These are phyloP conservation scores for Prunella vulgaris DNA, from an alignment of 257 asterid species.

Conservation along the genomic window DNA sequence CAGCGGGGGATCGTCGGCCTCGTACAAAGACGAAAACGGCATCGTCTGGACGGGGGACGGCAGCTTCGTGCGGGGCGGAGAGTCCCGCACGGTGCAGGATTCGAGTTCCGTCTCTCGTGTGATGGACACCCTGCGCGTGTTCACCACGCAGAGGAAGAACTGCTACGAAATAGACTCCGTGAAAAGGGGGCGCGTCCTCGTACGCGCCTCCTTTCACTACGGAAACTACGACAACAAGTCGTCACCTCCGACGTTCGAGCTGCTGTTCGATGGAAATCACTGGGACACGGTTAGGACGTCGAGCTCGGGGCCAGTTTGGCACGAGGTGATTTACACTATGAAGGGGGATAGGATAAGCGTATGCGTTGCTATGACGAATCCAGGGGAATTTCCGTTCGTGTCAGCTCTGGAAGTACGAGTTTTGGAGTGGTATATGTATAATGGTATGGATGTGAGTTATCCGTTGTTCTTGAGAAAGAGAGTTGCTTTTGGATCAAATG, in stretches of 20 bases:
- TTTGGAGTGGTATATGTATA: neutral
- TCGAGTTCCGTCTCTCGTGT: constrained; percentile 2
- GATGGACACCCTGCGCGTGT: constrained; percentile 48
- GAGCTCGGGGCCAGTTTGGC: neutral
- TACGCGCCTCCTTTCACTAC: constrained; percentile 58
- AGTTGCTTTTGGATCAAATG: neutral
- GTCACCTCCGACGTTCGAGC: constrained; percentile 55
- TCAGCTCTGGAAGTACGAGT: neutral
- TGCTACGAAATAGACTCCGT: constrained; percentile 34
- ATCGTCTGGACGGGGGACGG: neutral
- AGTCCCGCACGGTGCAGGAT: neutral
- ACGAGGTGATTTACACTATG: neutral
- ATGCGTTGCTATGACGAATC: neutral
- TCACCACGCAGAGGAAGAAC: constrained; percentile 39
- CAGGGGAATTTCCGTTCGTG: neutral
- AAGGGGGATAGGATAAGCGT: neutral
- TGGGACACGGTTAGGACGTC: constrained; percentile 43
- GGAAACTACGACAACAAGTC: constrained; percentile 63
- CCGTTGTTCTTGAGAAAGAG: neutral
- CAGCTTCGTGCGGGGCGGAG: neutral
- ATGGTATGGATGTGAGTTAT: neutral
- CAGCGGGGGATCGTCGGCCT: neutral
- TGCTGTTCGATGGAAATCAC: constrained; percentile 50
- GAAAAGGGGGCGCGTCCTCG: constrained; percentile 29
- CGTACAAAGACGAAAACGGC: neutral